A percentile compares a stretch with the other conserved stretches of the same genome.
These are phyloP conservation scores for Prinsepia uniflora DNA, from an alignment of 306 rosid genomes.

Conservation along the genomic window DNA sequence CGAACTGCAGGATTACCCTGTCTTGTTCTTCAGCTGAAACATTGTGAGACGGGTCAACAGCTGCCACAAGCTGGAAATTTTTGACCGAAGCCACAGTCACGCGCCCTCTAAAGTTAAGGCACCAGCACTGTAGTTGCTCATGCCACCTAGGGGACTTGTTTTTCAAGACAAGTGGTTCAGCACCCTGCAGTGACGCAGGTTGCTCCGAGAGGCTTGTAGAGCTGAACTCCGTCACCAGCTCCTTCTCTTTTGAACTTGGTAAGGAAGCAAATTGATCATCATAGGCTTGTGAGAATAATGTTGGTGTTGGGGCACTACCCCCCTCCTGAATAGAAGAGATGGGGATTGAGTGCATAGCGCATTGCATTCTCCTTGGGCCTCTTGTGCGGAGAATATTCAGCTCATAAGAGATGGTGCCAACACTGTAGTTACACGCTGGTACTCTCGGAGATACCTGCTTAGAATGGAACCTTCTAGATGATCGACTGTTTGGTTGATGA, in stretches of 20 bases:
- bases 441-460: slow-evolving; percentile 74
- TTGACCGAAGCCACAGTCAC: slow-evolving; percentile 89
- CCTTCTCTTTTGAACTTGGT: slow-evolving; percentile 43
- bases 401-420: slow-evolving; percentile 57
- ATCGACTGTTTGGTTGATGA: slow-evolving; percentile 29
- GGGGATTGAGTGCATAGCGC: slow-evolving; percentile 62
- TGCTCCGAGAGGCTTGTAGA: slow-evolving; percentile 30
- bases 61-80: slow-evolving; percentile 84
- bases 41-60: slow-evolving; percentile 59
- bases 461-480: slow-evolving; percentile 54
- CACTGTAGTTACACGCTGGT: slow-evolving; percentile 55
- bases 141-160: slow-evolving; percentile 92
- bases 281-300: slow-evolving; percentile 34
- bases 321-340: slow-evolving; percentile 70
- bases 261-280: slow-evolving; percentile 38
- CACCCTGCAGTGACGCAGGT: slow-evolving; percentile 21
- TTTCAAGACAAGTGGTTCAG: slow-evolving; percentile 56
- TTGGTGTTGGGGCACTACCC: slow-evolving; percentile 68
- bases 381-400: slow-evolving; percentile 62
- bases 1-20: slow-evolving; percentile 75
- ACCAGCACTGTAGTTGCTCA: slow-evolving; percentile 89
- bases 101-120: slow-evolving; percentile 82
- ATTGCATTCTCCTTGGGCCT: slow-evolving; percentile 79
- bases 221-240: slow-evolving; percentile 29
- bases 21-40: slow-evolving; percentile 66